phyloP scores from a whole-genome alignment of 148 eudicot genomes.

The Vaccinium darrowii region DNA sequence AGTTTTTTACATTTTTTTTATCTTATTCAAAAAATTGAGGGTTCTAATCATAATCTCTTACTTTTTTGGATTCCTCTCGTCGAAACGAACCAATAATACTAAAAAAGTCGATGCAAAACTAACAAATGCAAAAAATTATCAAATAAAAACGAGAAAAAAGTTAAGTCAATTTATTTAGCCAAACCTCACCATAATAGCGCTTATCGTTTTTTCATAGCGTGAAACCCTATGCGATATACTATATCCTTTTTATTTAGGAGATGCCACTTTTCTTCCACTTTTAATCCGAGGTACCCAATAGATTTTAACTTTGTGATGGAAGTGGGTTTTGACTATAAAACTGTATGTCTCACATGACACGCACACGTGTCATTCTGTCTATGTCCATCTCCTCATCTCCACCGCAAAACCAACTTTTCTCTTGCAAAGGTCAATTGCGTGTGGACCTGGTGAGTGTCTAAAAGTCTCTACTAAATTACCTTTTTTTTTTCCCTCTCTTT shows the following conservation, averaged over 20 bases:
- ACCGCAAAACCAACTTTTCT: neutral
- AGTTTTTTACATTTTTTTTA: no score
- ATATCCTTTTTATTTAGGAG: neutral
- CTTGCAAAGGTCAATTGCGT: neutral
- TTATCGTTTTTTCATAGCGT: no score
- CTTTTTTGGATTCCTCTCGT: no score
- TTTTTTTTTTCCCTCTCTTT: neutral
- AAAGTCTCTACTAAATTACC: neutral
- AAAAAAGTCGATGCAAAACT: no score
- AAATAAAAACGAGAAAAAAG: no score
- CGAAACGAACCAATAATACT: no score
- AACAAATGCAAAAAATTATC: no score
- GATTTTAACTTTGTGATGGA: neutral
- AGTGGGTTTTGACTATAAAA: neutral
- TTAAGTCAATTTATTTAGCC: no score
- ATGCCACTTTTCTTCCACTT: neutral
- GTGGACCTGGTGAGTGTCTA: neutral
- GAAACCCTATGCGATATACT: no score
- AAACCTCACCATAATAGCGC: no score
- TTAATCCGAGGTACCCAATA: neutral
- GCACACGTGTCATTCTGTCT: neutral
- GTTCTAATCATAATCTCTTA: no score
- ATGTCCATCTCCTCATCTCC: neutral
- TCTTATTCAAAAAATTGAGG: no score
- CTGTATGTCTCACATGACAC: neutral